These are phyloP conservation scores for Rhypophila decipiens DNA, from an alignment of 495 filamentous ascomycete species.

Conservation along the genomic window DNA sequence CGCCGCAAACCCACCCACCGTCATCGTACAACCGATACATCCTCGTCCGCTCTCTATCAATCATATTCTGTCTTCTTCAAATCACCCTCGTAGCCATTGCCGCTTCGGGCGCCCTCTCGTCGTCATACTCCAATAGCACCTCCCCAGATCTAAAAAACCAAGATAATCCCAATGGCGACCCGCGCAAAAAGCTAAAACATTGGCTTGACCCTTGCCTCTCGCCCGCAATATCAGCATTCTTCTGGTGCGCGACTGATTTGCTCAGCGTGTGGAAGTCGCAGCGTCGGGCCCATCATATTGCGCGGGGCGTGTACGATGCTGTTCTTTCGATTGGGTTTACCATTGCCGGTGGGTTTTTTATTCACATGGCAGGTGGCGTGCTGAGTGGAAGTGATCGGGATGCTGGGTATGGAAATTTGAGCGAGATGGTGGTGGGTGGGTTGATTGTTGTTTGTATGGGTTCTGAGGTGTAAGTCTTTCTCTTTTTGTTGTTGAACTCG, in stretches of 20 bases:
- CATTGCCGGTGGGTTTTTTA: constrained; percentile 4
- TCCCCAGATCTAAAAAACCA: no score
- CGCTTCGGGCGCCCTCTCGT: no score
- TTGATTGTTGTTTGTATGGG: background rate
- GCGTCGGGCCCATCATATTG: background rate
- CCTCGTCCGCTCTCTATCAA: no score
- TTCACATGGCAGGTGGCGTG: background rate
- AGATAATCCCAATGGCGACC: no score
- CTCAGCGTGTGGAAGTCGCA: constrained; percentile 1
- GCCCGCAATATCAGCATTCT: constrained; percentile 2
- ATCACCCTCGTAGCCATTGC: no score
- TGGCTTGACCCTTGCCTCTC: constrained; percentile 6
- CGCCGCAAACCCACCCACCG: no score
- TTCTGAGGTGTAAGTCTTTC: background rate
- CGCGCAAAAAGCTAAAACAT: no score
- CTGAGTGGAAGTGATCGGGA: background rate
- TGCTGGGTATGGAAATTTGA: background rate
- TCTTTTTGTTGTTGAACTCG: background rate
- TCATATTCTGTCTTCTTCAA: no score
- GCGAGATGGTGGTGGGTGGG: background rate
- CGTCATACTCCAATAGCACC: no score
- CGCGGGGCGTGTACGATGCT: constrained; percentile 5
- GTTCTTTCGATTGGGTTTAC: background rate
- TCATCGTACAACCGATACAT: no score
- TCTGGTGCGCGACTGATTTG: constrained; percentile 2